phyloP scores from a whole-genome alignment of 1,284 basidiomycete genomes.

The Rhodotorula mucilaginosa region DNA sequence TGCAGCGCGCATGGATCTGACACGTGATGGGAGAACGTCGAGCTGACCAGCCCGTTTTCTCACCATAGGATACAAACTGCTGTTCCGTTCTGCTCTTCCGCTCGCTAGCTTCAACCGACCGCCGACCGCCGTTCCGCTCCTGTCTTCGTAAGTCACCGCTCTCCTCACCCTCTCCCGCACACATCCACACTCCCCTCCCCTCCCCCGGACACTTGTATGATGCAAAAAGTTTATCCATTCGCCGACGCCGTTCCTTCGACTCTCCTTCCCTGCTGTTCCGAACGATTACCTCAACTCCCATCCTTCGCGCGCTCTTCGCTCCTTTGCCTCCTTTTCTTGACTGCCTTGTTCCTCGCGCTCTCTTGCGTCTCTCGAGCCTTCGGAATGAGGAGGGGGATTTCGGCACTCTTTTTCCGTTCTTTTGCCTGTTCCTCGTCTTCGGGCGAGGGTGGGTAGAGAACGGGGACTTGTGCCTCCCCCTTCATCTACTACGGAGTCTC shows the following conservation, averaged over 20 bases:
- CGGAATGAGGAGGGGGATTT: neutral
- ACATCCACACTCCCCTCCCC: neutral
- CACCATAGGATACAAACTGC: neutral
- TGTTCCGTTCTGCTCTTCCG: neutral
- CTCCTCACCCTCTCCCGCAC: neutral
- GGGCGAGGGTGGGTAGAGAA: neutral
- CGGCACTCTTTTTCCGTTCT: neutral
- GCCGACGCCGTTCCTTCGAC: conserved; percentile 2
- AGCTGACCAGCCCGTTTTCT: neutral
- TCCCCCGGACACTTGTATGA: neutral
- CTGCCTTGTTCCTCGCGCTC: neutral
- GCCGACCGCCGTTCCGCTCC: neutral
- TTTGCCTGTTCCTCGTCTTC: neutral
- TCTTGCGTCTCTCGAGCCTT: neutral
- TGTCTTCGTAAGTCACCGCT: neutral
- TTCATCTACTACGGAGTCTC: neutral
- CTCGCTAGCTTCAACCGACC: neutral
- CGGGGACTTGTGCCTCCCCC: neutral
- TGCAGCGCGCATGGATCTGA: neutral
- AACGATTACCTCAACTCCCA: neutral
- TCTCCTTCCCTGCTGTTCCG: neutral
- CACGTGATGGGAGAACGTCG: neutral
- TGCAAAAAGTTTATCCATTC: conserved; percentile 9
- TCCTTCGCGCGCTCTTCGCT: neutral
- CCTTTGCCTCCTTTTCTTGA: neutral